phyloP scores from a whole-genome alignment of 352 stramenopile genomes.

The Phytophthora parvispora region DNA sequence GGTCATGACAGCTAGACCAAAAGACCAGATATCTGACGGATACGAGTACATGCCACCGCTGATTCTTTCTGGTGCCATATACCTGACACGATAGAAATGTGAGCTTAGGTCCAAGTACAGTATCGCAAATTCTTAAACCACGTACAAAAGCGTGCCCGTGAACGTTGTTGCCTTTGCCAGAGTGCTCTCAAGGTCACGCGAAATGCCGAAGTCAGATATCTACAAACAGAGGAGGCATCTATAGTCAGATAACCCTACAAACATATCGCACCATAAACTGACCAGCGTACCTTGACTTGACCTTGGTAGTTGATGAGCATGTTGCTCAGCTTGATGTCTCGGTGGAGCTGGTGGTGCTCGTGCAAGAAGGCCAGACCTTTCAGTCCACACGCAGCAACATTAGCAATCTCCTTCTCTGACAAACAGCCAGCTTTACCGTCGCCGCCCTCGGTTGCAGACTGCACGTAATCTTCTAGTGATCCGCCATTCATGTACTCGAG shows the following conservation, averaged over 20 bases:
- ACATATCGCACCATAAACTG: not conserved
- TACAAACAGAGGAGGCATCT: conserved; percentile 16
- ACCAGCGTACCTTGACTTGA: conserved; percentile 68
- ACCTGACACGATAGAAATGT: conserved; percentile 43
- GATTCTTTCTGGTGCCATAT: conserved; percentile 96
- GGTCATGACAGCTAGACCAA: conserved; percentile 85
- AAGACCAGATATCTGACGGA: conserved; percentile 88
- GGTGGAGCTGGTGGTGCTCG: conserved; percentile 91
- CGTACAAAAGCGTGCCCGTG: conserved; percentile 91
- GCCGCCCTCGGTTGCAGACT: conserved; percentile 32
- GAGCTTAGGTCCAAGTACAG: not conserved
- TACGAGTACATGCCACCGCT: conserved; percentile 93
- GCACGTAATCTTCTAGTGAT: conserved; percentile 86
- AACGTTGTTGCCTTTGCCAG: conserved; percentile 92
- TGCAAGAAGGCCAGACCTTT: conserved; percentile 92
- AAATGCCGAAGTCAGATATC: conserved; percentile 91
- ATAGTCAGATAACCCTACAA: not conserved
- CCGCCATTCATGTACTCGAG: conserved; percentile 96
- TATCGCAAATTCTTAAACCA: not conserved
- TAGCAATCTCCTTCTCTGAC: conserved; percentile 84
- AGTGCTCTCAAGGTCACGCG: conserved; percentile 82
- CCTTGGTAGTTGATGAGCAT: conserved; percentile 92
- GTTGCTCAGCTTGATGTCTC: conserved; percentile 97
- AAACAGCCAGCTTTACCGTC: conserved; percentile 29
- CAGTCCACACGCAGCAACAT: conserved; percentile 81